Base-by-base conservation (phyloP, 805 yeast species). In the Wickerhamomyces queroliae region DNA sequence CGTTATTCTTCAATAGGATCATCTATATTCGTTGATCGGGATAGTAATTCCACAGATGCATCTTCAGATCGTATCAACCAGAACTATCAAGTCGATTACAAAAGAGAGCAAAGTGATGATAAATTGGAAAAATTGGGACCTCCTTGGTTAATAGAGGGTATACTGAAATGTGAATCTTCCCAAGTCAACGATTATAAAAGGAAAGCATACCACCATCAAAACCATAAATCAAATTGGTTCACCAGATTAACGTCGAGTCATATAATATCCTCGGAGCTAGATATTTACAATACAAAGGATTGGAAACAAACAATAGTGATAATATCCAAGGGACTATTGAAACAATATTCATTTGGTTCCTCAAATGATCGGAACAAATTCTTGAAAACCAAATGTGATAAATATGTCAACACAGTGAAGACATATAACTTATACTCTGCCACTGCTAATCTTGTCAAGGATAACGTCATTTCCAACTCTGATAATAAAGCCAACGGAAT, bases 81-180 rank as follows among this genome's bases (percentile, higher is more conserved):
- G 13, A 47, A 45, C 26, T 74, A 66, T 28, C 46, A 48, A 13
- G 50, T 55, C 16, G 49, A 54, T 21, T 56, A 51, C 22, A 39
- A 47, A 20, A 68, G 63, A 47, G 71, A 72, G 46, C 70, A 70
- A 24, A 71, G 69, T 42, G 88, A 82, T 56, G 67, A 74, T 46
- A 74, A 74, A 28, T 63, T 82, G 41, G 89, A 80, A 51, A 64
- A 78, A 34, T 70, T 71, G 38, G 91, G 91, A 2, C 78, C 90
- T 1, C 91, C 93, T 1, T 83, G 86, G 77, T 69, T 80, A 41
- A 80, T 83, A 53, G 91, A 83, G 60, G 91, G 93, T 2, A 52
- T 83, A 27, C 64, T 80, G 47, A 67, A 72, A 43, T 52, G 58
- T 26, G 55, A 49, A 33, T 10, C 11, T n/a, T n/a, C n/a, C n/a